A percentile compares a stretch with the other conserved stretches of the same genome.
Conservation (phyloP, 441 rosid species). For the Brassica balearica region DNA sequence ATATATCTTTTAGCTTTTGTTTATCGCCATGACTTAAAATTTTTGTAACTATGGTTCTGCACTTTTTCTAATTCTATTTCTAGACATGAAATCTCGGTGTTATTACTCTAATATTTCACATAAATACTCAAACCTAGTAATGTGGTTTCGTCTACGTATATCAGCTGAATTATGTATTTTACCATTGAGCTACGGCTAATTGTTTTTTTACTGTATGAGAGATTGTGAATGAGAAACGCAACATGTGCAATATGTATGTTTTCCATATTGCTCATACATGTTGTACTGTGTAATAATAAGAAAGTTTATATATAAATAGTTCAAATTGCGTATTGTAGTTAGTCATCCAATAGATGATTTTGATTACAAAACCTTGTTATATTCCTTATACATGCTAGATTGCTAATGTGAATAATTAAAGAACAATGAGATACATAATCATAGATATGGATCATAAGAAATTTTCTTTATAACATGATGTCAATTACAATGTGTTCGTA, state of each 20-base stretch:
- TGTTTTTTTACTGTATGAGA: background rate
- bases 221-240: too few relatives aligned
- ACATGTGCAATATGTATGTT: too few relatives aligned
- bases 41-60: background rate
- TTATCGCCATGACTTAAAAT: background rate
- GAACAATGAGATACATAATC: background rate
- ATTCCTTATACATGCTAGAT: background rate
- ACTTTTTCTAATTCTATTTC: slow-evolving; percentile 20
- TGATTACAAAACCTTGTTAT: background rate
- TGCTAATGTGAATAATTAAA: background rate
- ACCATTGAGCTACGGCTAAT: background rate
- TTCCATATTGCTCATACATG: too few relatives aligned
- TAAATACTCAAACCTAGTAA: background rate
- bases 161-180: background rate
- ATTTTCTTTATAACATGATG: background rate
- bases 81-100: slow-evolving; percentile 13
- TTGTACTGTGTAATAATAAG: too few relatives aligned
- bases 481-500: background rate
- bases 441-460: background rate
- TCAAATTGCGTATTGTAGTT: too few relatives aligned
- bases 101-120: background rate
- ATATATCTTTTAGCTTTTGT: background rate
- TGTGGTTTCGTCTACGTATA: background rate
- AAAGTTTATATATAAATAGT: too few relatives aligned
- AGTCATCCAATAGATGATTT: background rate